Base-by-base conservation (phyloP, 169 alveolate species). In the Theileria annulata region DNA sequence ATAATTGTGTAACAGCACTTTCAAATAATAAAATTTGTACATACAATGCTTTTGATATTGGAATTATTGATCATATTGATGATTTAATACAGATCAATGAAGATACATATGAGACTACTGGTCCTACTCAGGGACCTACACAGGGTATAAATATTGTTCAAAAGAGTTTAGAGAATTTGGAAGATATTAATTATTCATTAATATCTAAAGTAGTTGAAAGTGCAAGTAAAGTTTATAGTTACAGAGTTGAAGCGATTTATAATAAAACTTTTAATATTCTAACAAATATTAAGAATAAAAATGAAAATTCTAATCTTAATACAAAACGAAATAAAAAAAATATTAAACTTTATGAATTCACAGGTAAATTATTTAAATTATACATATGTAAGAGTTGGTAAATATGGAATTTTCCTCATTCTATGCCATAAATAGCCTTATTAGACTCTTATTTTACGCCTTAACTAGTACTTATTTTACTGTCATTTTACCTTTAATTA, bases 41-140 rank as follows among this genome's bases (percentile, higher is more conserved):
- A 28, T 78, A 88, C 63, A 93, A 93, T 79, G 96, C 96, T 23
- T 93, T 93, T 84, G 96, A 93, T 31, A 89, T 93, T 21, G 80
- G 92, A 28, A 80, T 93, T 66, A 93, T 93, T 12, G 96, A 93
- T 35, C 95, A 93, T 64, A 86, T 93, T 74, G 89, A 90, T 37
- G 96, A 93, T 71, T 77, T 93, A 75, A 94, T 93, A 28, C 87
- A 87, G 72, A 56, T 90, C 27, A 84, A 86, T 28, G 94, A 86
- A 31, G 85, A 87, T n/a, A n/a, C 84, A 47, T 92, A 88, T 25
- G 85, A 66, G 62, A 72, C 71, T 3, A 8, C 47, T 27, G 85
- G 69, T 56, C 3, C 51, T n/a, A n/a, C n/a, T n/a, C n/a, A n/a
- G n/a, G n/a, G n/a, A 90, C n/a, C n/a, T n/a, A n/a, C n/a, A n/a